A percentile compares a stretch with the other conserved stretches of the same genome.
phyloP scores from a whole-genome alignment of 805 yeast species.

The Nematodospora valgi region DNA sequence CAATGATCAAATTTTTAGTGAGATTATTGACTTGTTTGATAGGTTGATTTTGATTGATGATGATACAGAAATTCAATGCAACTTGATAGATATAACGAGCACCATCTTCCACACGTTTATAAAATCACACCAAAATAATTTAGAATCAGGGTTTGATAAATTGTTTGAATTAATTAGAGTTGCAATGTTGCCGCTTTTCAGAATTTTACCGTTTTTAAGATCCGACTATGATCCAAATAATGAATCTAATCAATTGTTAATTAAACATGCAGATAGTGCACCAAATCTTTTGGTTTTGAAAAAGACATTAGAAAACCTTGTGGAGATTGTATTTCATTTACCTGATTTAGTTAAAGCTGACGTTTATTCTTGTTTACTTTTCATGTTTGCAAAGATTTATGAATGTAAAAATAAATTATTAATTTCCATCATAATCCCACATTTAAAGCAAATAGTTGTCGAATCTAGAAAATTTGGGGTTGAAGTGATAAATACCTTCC shows the following conservation, averaged over 20 bases:
- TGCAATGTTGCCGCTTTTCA: conserved; percentile 59
- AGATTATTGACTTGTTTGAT: conserved; percentile 72
- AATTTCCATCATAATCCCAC: conserved; percentile 48
- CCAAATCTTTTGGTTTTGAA: conserved; percentile 44
- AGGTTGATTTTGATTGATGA: conserved; percentile 61
- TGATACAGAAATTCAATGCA: conserved; percentile 59
- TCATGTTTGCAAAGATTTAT: conserved; percentile 55
- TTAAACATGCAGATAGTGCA: conserved; percentile 29
- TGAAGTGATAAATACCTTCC: conserved; percentile 24
- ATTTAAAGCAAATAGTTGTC: conserved; percentile 30
- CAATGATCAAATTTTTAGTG: conserved; percentile 66
- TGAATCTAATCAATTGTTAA: conserved; percentile 19
- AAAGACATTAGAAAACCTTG: conserved; percentile 48
- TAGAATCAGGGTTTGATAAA: conserved; percentile 61
- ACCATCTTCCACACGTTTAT: conserved; percentile 27
- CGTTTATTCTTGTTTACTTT: conserved; percentile 65
- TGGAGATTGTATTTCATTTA: conserved; percentile 61
- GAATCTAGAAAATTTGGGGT: conserved; percentile 19
- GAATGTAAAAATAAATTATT: conserved; percentile 38
- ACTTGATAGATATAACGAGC: conserved; percentile 37
- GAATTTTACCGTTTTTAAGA: conserved; percentile 56
- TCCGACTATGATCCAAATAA: conserved; percentile 37
- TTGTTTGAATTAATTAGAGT: conserved; percentile 78
- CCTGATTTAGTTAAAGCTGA: conserved; percentile 70
- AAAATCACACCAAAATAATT: conserved; percentile 39